Evolutionary conservation across 2,329 filamentous ascomycete species (phyloP), one percentile per base, ranked within the genome.

Genomic region (Aureobasidium subglaciale): DNA sequence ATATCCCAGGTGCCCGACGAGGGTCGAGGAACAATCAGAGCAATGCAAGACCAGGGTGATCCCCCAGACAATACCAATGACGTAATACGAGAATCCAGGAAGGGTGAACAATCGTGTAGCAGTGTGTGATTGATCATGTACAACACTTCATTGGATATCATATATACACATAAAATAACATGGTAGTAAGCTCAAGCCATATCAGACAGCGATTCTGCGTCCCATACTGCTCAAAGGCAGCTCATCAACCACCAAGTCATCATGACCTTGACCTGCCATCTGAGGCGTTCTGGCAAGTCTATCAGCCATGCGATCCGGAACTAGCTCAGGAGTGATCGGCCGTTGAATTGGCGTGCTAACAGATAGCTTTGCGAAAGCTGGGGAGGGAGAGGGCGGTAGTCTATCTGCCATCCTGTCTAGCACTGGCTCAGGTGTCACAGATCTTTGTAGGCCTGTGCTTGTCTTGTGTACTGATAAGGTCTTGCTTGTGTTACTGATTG

Each of bases 191-290:
- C 40, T 42, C 15, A 2, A 18, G 27, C 2, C 2, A 13, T 9
- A 11, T 38, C 16, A 56, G 20, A 37, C 41, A 15, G 65, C 64
- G 5, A 69, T 65, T n/a, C 67, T 62, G 52, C 68, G 64, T 50
- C 67, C 64, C 66, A 70, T 69, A 18, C 59, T 57, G 40, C 58
- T 55, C 27, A 70, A 53, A n/a, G 63, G 63, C 57, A 64, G 38
- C 29, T 70, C 68, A 46, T 65, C 67, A 8, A 60, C 55, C 56
- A 65, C 63, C 55, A 67, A 38, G 0, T 64, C 66, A 10, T 64
- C 61, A 45, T 64, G 45, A 0, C 59, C 59, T 24, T 60, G 53
- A 10, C 25, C 35, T 20, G 38, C 38, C 46, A 38, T 38, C 46
- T 50, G n/a, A 13, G 43, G 32, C 3, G 43, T 49, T 13, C 24